phyloP scores from a whole-genome alignment of 345 rosid genomes.

The Toxicodendron radicans region DNA sequence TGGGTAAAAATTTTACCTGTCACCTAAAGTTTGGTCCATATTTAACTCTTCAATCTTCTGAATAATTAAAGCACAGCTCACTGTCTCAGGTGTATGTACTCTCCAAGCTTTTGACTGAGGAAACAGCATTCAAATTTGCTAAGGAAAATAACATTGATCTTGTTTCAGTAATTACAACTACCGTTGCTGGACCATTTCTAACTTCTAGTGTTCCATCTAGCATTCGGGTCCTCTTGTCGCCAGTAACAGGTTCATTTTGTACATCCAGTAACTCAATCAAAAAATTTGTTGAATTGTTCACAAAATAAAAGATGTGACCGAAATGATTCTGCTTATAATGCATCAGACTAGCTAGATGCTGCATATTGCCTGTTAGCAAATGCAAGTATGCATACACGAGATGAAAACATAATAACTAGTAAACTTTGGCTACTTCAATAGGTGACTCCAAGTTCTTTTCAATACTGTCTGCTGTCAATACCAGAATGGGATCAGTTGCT shows the following conservation, averaged over 20 bases:
- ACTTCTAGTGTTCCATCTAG: constrained; percentile 68
- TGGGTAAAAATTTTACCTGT: constrained; percentile 49
- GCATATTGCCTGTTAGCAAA: background rate
- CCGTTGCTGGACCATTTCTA: constrained; percentile 75
- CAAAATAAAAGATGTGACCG: background rate
- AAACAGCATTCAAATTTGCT: constrained; percentile 74
- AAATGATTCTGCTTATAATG: background rate
- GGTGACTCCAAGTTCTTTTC: constrained; percentile 53
- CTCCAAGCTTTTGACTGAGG: constrained; percentile 70
- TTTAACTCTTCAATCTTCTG: background rate
- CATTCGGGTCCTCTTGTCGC: constrained; percentile 71
- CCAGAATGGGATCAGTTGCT: constrained; percentile 76
- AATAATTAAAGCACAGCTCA: background rate
- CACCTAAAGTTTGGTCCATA: background rate
- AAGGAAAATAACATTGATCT: constrained; percentile 56
- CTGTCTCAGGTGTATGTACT: constrained; percentile 62
- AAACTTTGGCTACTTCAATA: constrained; percentile 22
- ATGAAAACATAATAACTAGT: background rate
- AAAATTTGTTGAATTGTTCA: background rate
- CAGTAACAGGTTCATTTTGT: constrained; percentile 51
- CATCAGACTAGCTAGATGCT: background rate
- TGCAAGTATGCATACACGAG: background rate
- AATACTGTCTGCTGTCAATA: constrained; percentile 65
- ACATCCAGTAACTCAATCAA: background rate
- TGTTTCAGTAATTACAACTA: constrained; percentile 67